Percentiles rank a stretch among this genome's conserved stretches.
phyloP scores from a whole-genome alignment of 148 eudicot species.

The Talinum fruticosum region DNA sequence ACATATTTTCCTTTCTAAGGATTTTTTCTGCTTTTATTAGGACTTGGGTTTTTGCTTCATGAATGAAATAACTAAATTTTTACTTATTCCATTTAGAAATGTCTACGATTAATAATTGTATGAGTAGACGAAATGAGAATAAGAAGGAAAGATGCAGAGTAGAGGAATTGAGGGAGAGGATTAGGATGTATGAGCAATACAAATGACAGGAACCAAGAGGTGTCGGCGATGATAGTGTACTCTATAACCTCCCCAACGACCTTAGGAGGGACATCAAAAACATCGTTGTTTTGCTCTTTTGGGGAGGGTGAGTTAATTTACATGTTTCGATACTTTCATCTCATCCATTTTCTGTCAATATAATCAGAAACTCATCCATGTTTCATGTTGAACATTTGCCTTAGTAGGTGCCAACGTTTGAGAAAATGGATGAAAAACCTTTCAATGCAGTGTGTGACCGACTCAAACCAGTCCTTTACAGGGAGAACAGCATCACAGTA shows the following conservation, averaged over 20 bases:
- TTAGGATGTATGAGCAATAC: constrained; percentile 61
- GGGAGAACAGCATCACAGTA: constrained; percentile 48
- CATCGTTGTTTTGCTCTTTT: constrained; percentile 60
- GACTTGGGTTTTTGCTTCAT: not conserved
- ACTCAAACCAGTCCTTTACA: constrained; percentile 61
- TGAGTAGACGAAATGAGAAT: constrained; percentile 75
- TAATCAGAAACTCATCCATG: not conserved
- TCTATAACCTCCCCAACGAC: constrained; percentile 64
- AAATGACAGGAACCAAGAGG: constrained; percentile 77
- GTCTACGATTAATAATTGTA: no score
- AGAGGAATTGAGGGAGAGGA: constrained; percentile 46
- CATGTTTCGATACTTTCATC: not conserved
- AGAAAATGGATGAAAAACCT: constrained; percentile 57
- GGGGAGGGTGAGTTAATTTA: constrained; percentile 39
- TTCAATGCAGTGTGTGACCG: constrained; percentile 64
- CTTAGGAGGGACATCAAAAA: constrained; percentile 68
- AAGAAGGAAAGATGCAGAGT: constrained; percentile 61
- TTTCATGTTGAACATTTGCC: no score
- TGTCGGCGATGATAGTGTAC: constrained; percentile 56
- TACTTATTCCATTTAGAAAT: constrained; percentile 37
- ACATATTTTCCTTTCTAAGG: not conserved
- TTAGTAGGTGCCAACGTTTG: constrained; percentile 72
- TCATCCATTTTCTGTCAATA: not conserved
- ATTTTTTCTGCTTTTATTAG: not conserved
- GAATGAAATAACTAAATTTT: not conserved